These are phyloP conservation scores for Salix koriyanagi DNA, from an alignment of 345 rosid genomes.

Conservation along the genomic window DNA sequence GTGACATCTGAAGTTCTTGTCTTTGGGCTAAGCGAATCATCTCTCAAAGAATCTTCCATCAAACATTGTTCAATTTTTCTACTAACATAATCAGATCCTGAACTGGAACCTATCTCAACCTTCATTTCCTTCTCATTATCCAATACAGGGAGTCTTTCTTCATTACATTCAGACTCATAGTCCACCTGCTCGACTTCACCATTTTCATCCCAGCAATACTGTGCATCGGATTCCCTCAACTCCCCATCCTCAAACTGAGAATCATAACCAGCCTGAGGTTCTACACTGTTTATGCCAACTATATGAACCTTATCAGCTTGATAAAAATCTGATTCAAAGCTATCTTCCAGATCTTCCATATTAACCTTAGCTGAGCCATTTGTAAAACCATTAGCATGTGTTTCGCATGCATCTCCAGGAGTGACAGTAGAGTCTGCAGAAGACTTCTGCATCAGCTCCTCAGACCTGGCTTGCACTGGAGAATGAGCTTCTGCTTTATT, in stretches of 20 bases:
- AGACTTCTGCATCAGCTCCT: slow-evolving; percentile 10
- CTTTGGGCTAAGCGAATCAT: slow-evolving; percentile 15
- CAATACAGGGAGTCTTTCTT: slow-evolving; percentile 31
- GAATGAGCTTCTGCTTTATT: slow-evolving; percentile 10
- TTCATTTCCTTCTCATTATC: slow-evolving; percentile 30
- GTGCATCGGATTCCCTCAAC: slow-evolving; percentile 43
- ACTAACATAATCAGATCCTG: slow-evolving; percentile 11
- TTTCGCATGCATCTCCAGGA: slow-evolving; percentile 3
- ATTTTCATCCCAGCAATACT: slow-evolving; percentile 36
- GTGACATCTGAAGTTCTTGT: slow-evolving; percentile 17
- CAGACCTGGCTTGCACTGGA: slow-evolving; percentile 1
- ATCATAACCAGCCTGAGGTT: slow-evolving; percentile 47
- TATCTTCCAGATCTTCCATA: slow-evolving; percentile 15
- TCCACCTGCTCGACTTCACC: slow-evolving; percentile 44
- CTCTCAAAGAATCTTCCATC: slow-evolving; percentile 15
- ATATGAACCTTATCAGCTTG: slow-evolving; percentile 19
- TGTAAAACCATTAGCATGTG: slow-evolving; percentile 7
- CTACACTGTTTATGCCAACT: slow-evolving; percentile 13
- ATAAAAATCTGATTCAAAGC: slow-evolving; percentile 16
- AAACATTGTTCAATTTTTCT: slow-evolving; percentile 10
- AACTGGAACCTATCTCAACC: slow-evolving; percentile 21
- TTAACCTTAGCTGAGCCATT: slow-evolving; percentile 9
- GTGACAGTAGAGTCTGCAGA: slow-evolving; percentile 9
- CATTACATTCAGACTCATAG: slow-evolving; percentile 54
- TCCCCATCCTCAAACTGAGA: slow-evolving; percentile 69